phyloP scores from a whole-genome alignment of 2,329 filamentous ascomycete genomes.

The Cladosporium sp. region DNA sequence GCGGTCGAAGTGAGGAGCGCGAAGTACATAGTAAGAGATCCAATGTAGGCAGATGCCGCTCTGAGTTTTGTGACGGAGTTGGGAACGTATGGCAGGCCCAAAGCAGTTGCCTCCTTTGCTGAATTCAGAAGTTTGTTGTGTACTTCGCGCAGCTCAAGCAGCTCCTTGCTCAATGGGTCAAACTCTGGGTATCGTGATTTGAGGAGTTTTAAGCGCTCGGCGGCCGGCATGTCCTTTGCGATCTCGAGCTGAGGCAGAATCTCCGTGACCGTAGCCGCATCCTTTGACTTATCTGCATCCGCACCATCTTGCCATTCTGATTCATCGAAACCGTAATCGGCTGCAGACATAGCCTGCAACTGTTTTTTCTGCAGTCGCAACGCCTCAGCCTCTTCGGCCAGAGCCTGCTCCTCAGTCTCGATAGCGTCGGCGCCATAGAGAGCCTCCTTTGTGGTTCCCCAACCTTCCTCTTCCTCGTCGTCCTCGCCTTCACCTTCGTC shows the following conservation, averaged over 20 bases:
- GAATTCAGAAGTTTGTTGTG: conserved; percentile 18
- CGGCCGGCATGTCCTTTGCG: conserved; percentile 68
- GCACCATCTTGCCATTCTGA: conserved; percentile 67
- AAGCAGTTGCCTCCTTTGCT: conserved; percentile 9
- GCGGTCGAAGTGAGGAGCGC: conserved; percentile 81
- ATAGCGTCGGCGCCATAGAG: conserved; percentile 87
- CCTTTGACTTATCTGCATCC: conserved; percentile 42
- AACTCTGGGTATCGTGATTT: conserved; percentile 87
- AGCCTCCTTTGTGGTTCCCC: conserved; percentile 82
- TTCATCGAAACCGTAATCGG: conserved; percentile 91
- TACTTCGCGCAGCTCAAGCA: conserved; percentile 58
- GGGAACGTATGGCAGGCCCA: conserved; percentile 8
- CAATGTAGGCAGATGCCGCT: conserved; percentile 79
- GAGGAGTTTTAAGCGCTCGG: conserved; percentile 71
- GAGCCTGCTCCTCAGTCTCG: conserved; percentile 66
- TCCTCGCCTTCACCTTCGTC: conserved; percentile 26
- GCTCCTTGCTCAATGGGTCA: conserved; percentile 76
- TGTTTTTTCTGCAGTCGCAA: conserved; percentile 86
- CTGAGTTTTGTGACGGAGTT: conserved; percentile 60
- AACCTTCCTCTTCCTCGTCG: conserved; percentile 60
- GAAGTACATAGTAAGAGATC: conserved; percentile 87
- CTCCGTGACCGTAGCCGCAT: conserved; percentile 60
- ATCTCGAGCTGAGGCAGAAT: conserved; percentile 80
- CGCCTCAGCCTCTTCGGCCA: conserved; percentile 90
- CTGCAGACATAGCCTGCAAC: conserved; percentile 78